Evolutionary conservation across 2,329 filamentous ascomycete genomes (phyloP).

Genomic region (Volutella citrinella): DNA sequence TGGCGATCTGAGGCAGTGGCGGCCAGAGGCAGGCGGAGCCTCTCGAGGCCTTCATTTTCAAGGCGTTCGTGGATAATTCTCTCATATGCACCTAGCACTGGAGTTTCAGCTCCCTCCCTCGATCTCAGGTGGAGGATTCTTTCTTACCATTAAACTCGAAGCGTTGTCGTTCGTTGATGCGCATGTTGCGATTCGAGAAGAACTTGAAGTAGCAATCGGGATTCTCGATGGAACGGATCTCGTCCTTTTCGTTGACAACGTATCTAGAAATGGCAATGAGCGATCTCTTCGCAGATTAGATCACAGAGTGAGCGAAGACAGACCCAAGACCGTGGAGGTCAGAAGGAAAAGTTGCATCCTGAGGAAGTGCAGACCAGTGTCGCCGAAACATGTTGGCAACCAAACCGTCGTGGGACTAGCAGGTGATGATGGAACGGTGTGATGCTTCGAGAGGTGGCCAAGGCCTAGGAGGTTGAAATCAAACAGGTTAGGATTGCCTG

Average conservation of each 20-base stretch:
- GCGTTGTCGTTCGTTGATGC: constrained; percentile 72
- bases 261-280: constrained; percentile 67
- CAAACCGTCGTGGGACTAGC: no score
- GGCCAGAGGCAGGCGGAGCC: constrained; percentile 59
- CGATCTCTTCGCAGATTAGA: no score
- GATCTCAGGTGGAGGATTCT: constrained; percentile 1
- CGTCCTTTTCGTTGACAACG: constrained; percentile 72
- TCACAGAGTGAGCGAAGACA: constrained; percentile 4
- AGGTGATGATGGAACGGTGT: no score
- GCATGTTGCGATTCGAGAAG: constrained; percentile 68
- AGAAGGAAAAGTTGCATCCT: constrained; percentile 63
- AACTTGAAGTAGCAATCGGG: constrained; percentile 72
- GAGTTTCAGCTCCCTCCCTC: not conserved
- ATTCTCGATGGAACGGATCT: constrained; percentile 68
- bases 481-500: no score
- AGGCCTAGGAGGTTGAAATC: no score
- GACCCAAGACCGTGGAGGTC: constrained; percentile 72
- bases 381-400: constrained; percentile 72
- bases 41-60: constrained; percentile 54
- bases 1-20: constrained; percentile 49
- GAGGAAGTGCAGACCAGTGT: constrained; percentile 63
- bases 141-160: constrained; percentile 72
- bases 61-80: constrained; percentile 62
- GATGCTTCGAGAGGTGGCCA: no score
- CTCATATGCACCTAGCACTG: constrained; percentile 58